Evolutionary conservation across 257 asterid species (phyloP).

Genomic region (Verbena officinalis): DNA sequence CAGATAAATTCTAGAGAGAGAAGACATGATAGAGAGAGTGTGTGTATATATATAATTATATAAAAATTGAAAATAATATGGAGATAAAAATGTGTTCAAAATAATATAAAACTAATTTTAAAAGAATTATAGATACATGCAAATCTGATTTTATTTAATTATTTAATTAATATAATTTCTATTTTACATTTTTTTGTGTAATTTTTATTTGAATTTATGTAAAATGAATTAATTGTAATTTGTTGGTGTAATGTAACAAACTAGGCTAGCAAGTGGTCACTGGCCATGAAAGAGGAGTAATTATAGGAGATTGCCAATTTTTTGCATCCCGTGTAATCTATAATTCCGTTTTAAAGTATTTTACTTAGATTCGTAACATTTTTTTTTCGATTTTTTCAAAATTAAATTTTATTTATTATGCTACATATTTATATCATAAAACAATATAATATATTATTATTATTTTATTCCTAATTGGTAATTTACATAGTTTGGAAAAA

Average conservation of each 20-base stretch:
- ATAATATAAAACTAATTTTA: too few relatives aligned
- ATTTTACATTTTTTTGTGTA: background rate
- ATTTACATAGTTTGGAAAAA: too few relatives aligned
- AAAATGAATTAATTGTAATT: background rate
- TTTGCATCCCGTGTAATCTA: background rate
- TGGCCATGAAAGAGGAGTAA: constrained; percentile 21
- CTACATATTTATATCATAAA: too few relatives aligned
- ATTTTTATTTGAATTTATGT: background rate
- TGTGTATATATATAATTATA: background rate
- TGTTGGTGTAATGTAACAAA: constrained; percentile 26
- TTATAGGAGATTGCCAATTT: constrained; percentile 16
- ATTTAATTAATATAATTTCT: background rate
- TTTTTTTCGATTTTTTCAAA: background rate
- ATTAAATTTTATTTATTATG: background rate
- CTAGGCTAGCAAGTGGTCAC: background rate
- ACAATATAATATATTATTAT: too few relatives aligned
- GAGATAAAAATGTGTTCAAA: too few relatives aligned
- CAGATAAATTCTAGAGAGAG: constrained; percentile 29
- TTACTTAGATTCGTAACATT: background rate
- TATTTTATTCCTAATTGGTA: too few relatives aligned
- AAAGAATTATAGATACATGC: too few relatives aligned
- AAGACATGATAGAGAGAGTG: background rate
- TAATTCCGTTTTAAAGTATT: background rate
- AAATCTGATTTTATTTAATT: background rate
- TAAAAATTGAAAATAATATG: too few relatives aligned